Evolutionary conservation across 1,284 basidiomycete species (phyloP).

Genomic region (Fomitopsis palustris): DNA sequence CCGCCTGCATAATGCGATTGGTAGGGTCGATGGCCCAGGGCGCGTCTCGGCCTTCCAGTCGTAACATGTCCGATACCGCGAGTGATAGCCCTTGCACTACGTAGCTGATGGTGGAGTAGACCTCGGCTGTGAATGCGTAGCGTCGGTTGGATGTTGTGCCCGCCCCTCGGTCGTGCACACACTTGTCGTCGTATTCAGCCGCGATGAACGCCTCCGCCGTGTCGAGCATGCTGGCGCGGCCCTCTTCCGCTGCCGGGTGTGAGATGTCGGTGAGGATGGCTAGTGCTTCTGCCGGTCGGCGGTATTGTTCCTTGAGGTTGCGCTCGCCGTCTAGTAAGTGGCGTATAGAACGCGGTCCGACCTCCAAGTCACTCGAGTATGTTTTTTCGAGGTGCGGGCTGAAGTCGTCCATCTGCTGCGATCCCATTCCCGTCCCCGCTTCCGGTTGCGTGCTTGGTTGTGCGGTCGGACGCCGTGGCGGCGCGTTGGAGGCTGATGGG

Average conservation of each 20-base stretch:
- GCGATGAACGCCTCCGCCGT: neutral
- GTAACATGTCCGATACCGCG: neutral
- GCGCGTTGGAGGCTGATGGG: too few relatives aligned
- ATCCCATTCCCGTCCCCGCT: neutral
- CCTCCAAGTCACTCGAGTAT: neutral
- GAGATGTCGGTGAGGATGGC: neutral
- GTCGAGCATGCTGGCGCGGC: neutral
- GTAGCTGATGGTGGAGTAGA: neutral
- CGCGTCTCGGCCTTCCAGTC: neutral
- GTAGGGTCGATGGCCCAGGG: neutral
- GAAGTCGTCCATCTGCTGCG: neutral
- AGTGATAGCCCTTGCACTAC: neutral
- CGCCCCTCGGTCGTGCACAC: neutral
- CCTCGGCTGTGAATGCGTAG: neutral
- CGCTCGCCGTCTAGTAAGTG: neutral
- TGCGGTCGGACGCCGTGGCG: too few relatives aligned
- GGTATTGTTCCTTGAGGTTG: neutral
- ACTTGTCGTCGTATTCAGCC: neutral
- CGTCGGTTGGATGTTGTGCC: neutral
- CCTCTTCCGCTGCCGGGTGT: neutral
- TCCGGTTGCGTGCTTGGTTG: neutral
- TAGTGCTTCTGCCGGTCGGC: neutral
- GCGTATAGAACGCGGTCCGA: neutral
- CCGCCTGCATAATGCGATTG: neutral
- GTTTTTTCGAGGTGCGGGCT: neutral